Percentiles rank a stretch among this genome's conserved stretches.
phyloP scores from a whole-genome alignment of 2,329 filamentous ascomycete species.

The Diplodia corticola region DNA sequence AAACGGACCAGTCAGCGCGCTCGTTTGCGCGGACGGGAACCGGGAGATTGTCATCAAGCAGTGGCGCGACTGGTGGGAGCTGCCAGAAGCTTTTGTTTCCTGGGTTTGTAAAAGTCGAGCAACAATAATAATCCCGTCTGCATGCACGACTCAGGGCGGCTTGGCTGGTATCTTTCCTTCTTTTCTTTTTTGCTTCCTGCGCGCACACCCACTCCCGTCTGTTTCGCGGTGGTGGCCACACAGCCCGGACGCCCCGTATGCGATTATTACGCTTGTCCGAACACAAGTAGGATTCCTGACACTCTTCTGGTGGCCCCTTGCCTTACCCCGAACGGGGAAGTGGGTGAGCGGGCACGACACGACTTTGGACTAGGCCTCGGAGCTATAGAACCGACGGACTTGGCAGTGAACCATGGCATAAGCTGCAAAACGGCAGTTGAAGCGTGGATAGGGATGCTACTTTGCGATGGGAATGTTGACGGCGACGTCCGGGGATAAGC shows the following conservation, averaged over 20 bases:
- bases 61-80: neutral
- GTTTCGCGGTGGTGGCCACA: neutral
- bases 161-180: neutral
- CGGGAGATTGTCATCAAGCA: constrained; percentile 14
- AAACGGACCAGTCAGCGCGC: neutral
- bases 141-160: constrained; percentile 12
- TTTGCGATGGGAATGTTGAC: too few species aligned
- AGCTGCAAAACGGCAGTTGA: too few species aligned
- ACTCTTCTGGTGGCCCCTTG: neutral
- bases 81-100: neutral
- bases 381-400: neutral
- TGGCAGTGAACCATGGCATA: neutral
- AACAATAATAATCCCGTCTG: neutral
- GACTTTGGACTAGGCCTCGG: neutral
- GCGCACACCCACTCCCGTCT: neutral
- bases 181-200: neutral
- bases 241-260: constrained; percentile 2
- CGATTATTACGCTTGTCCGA: neutral
- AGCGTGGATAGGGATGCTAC: too few species aligned
- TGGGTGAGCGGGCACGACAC: neutral
- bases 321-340: constrained; percentile 3
- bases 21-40: neutral
- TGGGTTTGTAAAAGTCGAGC: constrained; percentile 1
- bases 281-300: constrained; percentile 10
- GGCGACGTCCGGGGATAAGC: too few species aligned